These are phyloP conservation scores for Solanum hybrid DNA, from an alignment of 305 asterid species.

Conservation along the genomic window DNA sequence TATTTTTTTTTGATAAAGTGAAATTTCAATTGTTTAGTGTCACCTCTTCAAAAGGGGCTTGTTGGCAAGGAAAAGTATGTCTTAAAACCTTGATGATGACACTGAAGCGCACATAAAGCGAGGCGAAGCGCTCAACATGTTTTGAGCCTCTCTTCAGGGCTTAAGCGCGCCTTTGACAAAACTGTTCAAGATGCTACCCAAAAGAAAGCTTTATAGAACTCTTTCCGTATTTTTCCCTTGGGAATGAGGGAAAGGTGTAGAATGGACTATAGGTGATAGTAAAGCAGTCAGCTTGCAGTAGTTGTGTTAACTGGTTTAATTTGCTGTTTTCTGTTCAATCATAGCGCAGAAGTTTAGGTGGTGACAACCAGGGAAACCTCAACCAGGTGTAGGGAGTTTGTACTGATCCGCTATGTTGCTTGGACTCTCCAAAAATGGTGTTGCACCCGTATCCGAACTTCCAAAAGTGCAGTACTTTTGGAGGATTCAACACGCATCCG, in stretches of 20 bases:
- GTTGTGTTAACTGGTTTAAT: not conserved
- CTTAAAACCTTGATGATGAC: not conserved
- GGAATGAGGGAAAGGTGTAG: not conserved
- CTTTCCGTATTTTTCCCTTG: not conserved
- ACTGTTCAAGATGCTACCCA: not conserved
- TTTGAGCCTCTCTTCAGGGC: not conserved
- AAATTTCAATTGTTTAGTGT: not conserved
- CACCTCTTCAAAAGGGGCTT: not conserved
- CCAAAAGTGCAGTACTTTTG: not conserved
- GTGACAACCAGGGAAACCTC: not conserved
- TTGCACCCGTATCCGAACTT: not conserved
- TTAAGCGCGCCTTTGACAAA: not conserved
- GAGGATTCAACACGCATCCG: not conserved
- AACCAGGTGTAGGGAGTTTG: not conserved
- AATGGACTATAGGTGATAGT: not conserved
- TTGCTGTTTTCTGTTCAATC: not conserved
- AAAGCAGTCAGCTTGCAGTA: too few relatives aligned
- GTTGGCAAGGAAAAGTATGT: not conserved
- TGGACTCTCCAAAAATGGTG: not conserved
- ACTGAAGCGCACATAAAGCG: not conserved
- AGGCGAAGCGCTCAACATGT: not conserved
- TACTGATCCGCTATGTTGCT: not conserved
- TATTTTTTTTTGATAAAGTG: not conserved
- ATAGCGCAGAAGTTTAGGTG: not conserved
- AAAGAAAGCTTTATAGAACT: not conserved